A percentile compares a stretch with the other conserved stretches of the same genome.
Evolutionary conservation across 2,329 filamentous ascomycete genomes (phyloP).

Genomic region (Paraphaeosphaeria sporulosa): DNA sequence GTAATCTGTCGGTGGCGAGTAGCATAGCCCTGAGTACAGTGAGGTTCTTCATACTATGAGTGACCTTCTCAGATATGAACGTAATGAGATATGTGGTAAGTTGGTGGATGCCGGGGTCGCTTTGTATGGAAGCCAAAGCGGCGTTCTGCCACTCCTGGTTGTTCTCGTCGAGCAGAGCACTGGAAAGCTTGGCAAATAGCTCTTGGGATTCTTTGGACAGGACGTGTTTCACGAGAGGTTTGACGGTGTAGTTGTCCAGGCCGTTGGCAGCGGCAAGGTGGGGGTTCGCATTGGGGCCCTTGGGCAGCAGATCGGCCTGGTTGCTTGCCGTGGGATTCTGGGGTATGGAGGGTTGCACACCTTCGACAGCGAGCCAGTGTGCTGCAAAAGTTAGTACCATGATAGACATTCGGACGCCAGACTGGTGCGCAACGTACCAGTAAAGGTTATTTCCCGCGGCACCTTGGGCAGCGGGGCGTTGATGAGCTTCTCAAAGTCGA

Average conservation of each 20-base stretch:
- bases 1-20: slow-evolving; percentile 83
- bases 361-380: slow-evolving; percentile 97
- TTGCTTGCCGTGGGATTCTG: slow-evolving; percentile 93
- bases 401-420: neutral
- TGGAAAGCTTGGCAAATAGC: slow-evolving; percentile 95
- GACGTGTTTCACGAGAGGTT: slow-evolving; percentile 93
- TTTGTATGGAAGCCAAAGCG: slow-evolving; percentile 82
- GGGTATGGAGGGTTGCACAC: slow-evolving; percentile 93
- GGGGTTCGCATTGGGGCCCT: slow-evolving; percentile 86
- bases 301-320: slow-evolving; percentile 85
- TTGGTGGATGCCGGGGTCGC: slow-evolving; percentile 93
- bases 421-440: slow-evolving; percentile 63
- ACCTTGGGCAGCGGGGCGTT: slow-evolving; percentile 96
- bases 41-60: slow-evolving; percentile 87
- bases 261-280: slow-evolving; percentile 84
- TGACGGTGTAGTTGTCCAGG: slow-evolving; percentile 82
- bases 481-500: slow-evolving; percentile 98
- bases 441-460: slow-evolving; percentile 89
- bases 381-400: slow-evolving; percentile 59
- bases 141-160: slow-evolving; percentile 87
- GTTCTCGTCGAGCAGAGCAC: slow-evolving; percentile 84
- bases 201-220: slow-evolving; percentile 94
- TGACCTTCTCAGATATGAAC: slow-evolving; percentile 95
- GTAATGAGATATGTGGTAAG: slow-evolving; percentile 96
- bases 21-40: slow-evolving; percentile 93